phyloP scores from a whole-genome alignment of 768 basidiomycete species.

The Rhizopogon salebrosus region DNA sequence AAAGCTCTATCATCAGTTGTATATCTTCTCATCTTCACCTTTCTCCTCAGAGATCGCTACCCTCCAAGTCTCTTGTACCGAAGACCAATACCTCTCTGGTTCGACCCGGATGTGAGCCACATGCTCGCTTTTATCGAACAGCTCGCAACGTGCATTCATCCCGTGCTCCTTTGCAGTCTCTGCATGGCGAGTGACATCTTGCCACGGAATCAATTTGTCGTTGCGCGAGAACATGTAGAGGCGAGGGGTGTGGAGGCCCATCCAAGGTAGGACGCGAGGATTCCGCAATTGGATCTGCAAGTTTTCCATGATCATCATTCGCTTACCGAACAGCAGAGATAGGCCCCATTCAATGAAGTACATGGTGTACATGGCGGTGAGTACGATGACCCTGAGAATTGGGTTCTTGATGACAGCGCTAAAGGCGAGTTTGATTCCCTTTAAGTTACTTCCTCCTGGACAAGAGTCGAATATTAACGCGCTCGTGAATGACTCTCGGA shows the following conservation, averaged over 20 bases:
- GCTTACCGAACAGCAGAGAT: constrained; percentile 12
- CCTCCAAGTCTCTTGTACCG: constrained; percentile 18
- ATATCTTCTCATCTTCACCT: neutral
- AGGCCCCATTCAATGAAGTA: constrained; percentile 9
- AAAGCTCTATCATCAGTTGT: neutral
- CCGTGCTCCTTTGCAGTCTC: constrained; percentile 19
- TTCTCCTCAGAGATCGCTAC: constrained; percentile 5
- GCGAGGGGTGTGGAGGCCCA: constrained; percentile 23
- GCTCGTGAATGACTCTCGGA: constrained; percentile 5
- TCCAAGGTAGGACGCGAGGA: constrained; percentile 28
- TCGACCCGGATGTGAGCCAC: constrained; percentile 29
- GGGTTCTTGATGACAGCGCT: constrained; percentile 17
- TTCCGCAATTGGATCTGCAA: constrained; percentile 11
- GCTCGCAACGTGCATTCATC: constrained; percentile 20
- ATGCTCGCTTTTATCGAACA: constrained; percentile 29
- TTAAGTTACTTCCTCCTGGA: constrained; percentile 11
- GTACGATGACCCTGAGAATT: constrained; percentile 6
- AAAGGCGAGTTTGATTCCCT: constrained; percentile 18
- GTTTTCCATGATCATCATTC: constrained; percentile 5
- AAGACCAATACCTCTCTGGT: constrained; percentile 24
- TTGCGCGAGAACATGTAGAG: constrained; percentile 32
- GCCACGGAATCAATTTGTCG: constrained; percentile 26
- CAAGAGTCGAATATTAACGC: constrained; percentile 20
- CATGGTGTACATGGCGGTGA: constrained; percentile 11
- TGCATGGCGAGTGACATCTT: constrained; percentile 21